A percentile compares a stretch with the other conserved stretches of the same genome.
phyloP scores from a whole-genome alignment of 2,329 filamentous ascomycete genomes.

The Sporothrix protearum region DNA sequence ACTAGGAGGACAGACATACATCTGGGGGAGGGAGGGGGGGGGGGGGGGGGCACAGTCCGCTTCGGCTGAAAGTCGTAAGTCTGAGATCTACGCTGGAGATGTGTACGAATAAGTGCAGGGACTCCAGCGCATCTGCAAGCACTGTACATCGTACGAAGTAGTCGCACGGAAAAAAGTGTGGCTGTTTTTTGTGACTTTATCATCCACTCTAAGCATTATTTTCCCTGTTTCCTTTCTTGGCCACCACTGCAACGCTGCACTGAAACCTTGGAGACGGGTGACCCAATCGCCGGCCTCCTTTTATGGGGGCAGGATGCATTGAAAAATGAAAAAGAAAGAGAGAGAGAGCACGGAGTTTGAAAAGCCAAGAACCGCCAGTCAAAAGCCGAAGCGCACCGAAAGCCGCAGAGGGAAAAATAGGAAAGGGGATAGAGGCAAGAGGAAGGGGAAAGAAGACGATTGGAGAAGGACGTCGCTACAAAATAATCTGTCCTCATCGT shows the following conservation, averaged over 20 bases:
- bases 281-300: background rate
- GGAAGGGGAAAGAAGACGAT: background rate
- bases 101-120: background rate
- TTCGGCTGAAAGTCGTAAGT: background rate
- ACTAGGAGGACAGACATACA: background rate
- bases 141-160: background rate
- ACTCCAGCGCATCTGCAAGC: background rate
- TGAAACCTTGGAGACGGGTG: constrained; percentile 14
- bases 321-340: background rate
- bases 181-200: background rate
- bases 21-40: constrained; percentile 14
- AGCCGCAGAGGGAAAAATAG: background rate
- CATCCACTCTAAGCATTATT: background rate
- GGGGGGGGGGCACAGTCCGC: background rate
- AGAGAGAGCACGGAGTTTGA: background rate
- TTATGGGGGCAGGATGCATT: background rate
- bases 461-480: background rate
- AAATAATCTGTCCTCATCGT: constrained; percentile 5
- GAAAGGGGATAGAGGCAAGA: background rate
- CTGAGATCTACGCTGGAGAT: constrained; percentile 20
- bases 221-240: constrained; percentile 7
- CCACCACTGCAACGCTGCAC: constrained; percentile 15
- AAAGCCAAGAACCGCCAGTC: background rate
- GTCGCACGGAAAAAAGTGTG: background rate
- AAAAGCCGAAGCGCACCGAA: background rate